Evolutionary conservation across 2,329 filamentous ascomycete genomes (phyloP), one percentile per base, ranked within the genome.

Genomic region (Neurospora sp.): DNA sequence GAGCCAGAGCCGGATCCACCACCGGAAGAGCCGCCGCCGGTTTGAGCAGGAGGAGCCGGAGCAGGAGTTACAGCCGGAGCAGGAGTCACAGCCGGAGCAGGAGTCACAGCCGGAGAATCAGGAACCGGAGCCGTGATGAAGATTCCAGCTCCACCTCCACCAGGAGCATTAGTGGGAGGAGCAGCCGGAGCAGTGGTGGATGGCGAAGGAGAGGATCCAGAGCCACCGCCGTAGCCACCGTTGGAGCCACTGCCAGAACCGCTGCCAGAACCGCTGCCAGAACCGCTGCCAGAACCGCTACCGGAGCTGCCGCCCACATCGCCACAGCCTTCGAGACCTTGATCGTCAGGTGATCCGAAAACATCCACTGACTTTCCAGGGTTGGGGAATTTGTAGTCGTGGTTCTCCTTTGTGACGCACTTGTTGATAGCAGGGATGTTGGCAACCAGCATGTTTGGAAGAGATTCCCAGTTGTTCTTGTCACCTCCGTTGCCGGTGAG

Each of bases 371-470:
- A 85, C 0, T 82, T 72, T 67, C 92, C 92, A 0, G 91, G 86
- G 73, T 91, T 82, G 8, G 91, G 89, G 82, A 90, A 95, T n/a
- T 82, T 78, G 72, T 91, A 83, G 74, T 93, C 88, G 3, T 81
- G 77, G 17, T 77, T 76, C 46, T 88, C 85, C 0, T 74, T 76
- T 12, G 88, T 91, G 0, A 67, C 76, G 80, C 91, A 93, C 2
- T 0, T 5, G 70, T 85, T 84, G 39, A 46, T 73, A 75, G 6
- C 77, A 8, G 71, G 79, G 71, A 93, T 81, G 80, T 96, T 96
- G 75, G 91, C 90, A 0, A 89, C 84, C 69, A 93, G 90, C 87
- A 96, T 90, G 70, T 89, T 83, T 0, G 93, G 92, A 12, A 96
- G 89, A 0, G 81, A 78, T 46, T 87, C 78, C 72, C 90, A 86